Percentiles rank a stretch among this genome's conserved stretches.
These are phyloP conservation scores for Leccinum incarnatum DNA, from an alignment of 768 basidiomycete genomes.

Conservation along the genomic window DNA sequence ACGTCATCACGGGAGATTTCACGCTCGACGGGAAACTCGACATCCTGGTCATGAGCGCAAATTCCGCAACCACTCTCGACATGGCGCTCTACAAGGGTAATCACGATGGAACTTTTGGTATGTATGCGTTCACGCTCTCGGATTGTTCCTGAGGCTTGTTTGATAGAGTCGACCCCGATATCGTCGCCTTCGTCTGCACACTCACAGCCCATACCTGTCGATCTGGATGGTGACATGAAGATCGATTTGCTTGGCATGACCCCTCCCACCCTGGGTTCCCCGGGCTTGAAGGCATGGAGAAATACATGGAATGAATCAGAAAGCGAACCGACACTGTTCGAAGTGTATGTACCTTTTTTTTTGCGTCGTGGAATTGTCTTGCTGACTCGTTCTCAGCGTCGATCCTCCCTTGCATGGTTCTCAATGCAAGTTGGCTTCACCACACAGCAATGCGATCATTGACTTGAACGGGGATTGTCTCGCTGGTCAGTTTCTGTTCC, in stretches of 20 bases:
- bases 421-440: slow-evolving; percentile 77
- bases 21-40: slow-evolving; percentile 91
- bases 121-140: slow-evolving; percentile 16
- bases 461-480: slow-evolving; percentile 96
- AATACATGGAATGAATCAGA: slow-evolving; percentile 73
- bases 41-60: slow-evolving; percentile 80
- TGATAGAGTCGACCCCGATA: slow-evolving; percentile 38
- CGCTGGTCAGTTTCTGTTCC: slow-evolving; percentile 51
- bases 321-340: slow-evolving; percentile 53
- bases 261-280: slow-evolving; percentile 36
- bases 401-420: slow-evolving; percentile 58
- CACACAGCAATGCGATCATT: slow-evolving; percentile 92
- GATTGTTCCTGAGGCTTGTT: not conserved
- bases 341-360: slow-evolving; percentile 48
- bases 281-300: slow-evolving; percentile 65
- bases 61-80: slow-evolving; percentile 50
- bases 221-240: slow-evolving; percentile 84
- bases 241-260: slow-evolving; percentile 81
- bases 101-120: slow-evolving; percentile 65
- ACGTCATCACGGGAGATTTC: slow-evolving; percentile 92
- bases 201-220: slow-evolving; percentile 83
- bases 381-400: slow-evolving; percentile 36
- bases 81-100: slow-evolving; percentile 71
- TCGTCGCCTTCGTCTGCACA: slow-evolving; percentile 60
- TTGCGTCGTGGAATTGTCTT: not conserved